Percentiles rank a stretch among this genome's conserved stretches.
These are phyloP conservation scores for Pythium aphanidermatum DNA, from an alignment of 352 stramenopile species.

Conservation along the genomic window DNA sequence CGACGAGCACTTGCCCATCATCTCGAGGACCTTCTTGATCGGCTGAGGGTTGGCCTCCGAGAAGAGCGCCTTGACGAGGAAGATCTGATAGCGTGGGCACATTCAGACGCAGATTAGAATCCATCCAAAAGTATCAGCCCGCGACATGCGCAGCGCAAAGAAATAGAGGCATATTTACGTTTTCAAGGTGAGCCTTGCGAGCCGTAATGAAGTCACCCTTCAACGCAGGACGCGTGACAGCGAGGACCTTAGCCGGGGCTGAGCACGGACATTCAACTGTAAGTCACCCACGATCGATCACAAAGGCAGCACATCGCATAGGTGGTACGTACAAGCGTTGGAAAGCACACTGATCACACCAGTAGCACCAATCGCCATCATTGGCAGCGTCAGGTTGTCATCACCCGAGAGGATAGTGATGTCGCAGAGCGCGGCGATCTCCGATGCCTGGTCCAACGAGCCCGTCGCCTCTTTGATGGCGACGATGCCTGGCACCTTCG, in stretches of 20 bases:
- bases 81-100: constrained; percentile 42
- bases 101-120: not conserved
- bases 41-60: constrained; percentile 89
- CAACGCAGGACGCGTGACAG: constrained; percentile 69
- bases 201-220: constrained; percentile 77
- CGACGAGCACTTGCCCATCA: constrained; percentile 81
- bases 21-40: constrained; percentile 87
- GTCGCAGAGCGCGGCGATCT: constrained; percentile 86
- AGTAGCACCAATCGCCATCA: constrained; percentile 86
- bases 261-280: too few relatives aligned
- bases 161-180: too few relatives aligned
- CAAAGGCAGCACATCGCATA: not conserved
- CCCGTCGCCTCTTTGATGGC: constrained; percentile 98
- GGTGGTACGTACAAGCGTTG: constrained; percentile 64
- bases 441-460: constrained; percentile 80
- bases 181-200: constrained; percentile 78
- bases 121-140: too few relatives aligned
- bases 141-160: too few relatives aligned
- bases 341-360: constrained; percentile 90
- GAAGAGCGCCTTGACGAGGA: constrained; percentile 89
- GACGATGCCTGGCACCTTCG: constrained; percentile 94
- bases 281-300: constrained; percentile 2
- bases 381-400: constrained; percentile 86
- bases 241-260: constrained; percentile 81
- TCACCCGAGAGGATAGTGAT: constrained; percentile 90